A percentile compares a stretch with the other conserved stretches of the same genome.
These are phyloP conservation scores for Cystobasidium ongulense DNA, from an alignment of 768 basidiomycete genomes.

Conservation along the genomic window DNA sequence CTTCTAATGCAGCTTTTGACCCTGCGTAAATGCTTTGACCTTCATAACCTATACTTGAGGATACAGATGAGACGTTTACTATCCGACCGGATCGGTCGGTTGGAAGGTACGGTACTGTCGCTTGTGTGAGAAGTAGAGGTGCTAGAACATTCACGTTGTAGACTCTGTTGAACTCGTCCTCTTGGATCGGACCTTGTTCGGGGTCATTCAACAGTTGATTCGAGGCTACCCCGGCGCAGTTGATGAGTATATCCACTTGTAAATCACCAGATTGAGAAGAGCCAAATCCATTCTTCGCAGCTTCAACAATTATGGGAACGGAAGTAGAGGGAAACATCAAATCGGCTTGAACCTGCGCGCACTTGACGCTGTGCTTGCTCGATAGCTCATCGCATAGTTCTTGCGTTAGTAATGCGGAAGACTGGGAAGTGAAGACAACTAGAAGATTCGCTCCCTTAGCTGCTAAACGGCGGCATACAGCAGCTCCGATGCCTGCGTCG, in stretches of 20 bases:
- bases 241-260: slow-evolving; percentile 15
- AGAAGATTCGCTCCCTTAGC: slow-evolving; percentile 22
- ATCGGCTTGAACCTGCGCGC: slow-evolving; percentile 3
- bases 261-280: not conserved
- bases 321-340: not conserved
- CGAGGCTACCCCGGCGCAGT: slow-evolving; percentile 15
- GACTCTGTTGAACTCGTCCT: slow-evolving; percentile 4
- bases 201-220: slow-evolving; percentile 11
- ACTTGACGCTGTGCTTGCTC: not conserved
- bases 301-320: not conserved
- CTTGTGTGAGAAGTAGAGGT: slow-evolving; percentile 20
- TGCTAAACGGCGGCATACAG: slow-evolving; percentile 8
- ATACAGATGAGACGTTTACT: slow-evolving; percentile 22
- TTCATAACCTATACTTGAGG: slow-evolving; percentile 20
- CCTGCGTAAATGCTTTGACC: slow-evolving; percentile 22
- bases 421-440: slow-evolving; percentile 17
- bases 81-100: slow-evolving; percentile 2
- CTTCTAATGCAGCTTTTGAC: slow-evolving; percentile 18
- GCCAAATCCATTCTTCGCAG: not conserved
- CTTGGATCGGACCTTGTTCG: not conserved
- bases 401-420: not conserved
- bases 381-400: slow-evolving; percentile 6
- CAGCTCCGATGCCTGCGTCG: slow-evolving; percentile 10
- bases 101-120: slow-evolving; percentile 1
- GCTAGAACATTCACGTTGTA: slow-evolving; percentile 22